phyloP scores from a whole-genome alignment of 2,329 filamentous ascomycete species.

The Colletotrichum endophyticum region DNA sequence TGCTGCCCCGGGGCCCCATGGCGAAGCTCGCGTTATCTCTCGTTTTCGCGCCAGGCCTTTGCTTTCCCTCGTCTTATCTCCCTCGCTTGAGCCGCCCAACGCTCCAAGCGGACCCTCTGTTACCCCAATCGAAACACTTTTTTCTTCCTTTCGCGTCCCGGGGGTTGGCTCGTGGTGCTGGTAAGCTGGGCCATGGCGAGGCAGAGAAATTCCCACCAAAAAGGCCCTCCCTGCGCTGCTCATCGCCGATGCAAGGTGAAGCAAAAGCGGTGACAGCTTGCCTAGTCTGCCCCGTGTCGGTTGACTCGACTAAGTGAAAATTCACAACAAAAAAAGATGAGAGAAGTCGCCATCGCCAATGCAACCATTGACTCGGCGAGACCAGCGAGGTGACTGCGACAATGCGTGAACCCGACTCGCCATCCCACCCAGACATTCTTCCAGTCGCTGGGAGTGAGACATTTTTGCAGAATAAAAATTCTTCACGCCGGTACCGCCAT shows the following conservation, averaged over 20 bases:
- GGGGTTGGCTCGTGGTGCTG: neutral
- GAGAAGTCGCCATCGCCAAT: constrained; percentile 2
- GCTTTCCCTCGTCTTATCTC: neutral
- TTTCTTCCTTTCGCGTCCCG: neutral
- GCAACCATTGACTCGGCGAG: neutral
- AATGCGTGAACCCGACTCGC: neutral
- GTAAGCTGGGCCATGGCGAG: neutral
- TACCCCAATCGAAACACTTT: constrained; percentile 16
- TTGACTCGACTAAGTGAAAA: neutral
- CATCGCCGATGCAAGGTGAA: constrained; percentile 11
- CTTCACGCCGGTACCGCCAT: constrained; percentile 5
- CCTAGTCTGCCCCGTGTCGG: neutral
- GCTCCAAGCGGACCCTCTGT: constrained; percentile 4
- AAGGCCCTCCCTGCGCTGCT: neutral
- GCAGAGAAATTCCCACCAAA: neutral
- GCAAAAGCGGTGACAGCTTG: neutral
- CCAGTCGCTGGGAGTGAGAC: neutral
- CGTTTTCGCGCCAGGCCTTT: neutral
- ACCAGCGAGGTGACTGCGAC: neutral
- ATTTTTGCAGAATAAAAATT: neutral
- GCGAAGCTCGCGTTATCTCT: neutral
- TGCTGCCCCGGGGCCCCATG: too few species aligned
- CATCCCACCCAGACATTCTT: too few species aligned
- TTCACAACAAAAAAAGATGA: neutral
- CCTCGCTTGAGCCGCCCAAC: neutral